phyloP scores from a whole-genome alignment of 2,329 filamentous ascomycete species.

The Colletotrichum higginsianum region DNA sequence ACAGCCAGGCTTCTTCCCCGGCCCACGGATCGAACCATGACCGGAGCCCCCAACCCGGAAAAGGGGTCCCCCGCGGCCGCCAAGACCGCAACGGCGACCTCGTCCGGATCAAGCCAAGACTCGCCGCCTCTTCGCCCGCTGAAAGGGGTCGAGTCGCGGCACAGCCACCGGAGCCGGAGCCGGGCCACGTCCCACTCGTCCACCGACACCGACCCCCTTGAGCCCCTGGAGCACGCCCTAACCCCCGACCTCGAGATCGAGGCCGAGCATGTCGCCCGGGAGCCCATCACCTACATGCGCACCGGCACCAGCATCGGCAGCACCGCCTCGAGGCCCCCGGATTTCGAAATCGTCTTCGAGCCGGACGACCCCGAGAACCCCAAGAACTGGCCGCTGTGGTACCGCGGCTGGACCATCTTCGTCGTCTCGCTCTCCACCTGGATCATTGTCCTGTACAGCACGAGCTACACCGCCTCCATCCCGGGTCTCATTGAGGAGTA shows the following conservation, averaged over 20 bases:
- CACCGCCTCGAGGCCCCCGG: conserved; percentile 62
- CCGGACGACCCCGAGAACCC: conserved; percentile 76
- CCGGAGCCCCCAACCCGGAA: conserved; percentile 30
- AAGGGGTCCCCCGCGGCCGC: conserved; percentile 29
- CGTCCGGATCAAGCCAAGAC: conserved; percentile 34
- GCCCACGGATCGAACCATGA: conserved; percentile 22
- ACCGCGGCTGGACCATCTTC: conserved; percentile 60
- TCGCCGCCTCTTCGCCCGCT: conserved; percentile 31
- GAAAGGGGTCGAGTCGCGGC: conserved; percentile 29
- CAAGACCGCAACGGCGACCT: conserved; percentile 30
- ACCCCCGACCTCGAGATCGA: conserved; percentile 56
- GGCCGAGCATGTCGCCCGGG: conserved; percentile 55
- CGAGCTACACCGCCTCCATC: conserved; percentile 82
- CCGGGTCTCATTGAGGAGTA: conserved; percentile 80
- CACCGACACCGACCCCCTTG: conserved; percentile 43
- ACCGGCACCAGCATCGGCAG: conserved; percentile 58
- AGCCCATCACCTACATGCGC: conserved; percentile 56
- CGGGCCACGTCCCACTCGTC: conserved; percentile 27
- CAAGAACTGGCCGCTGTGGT: conserved; percentile 74
- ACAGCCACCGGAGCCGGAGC: conserved; percentile 34
- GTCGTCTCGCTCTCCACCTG: conserved; percentile 63
- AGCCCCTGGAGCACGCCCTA: conserved; percentile 56
- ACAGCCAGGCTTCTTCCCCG: not conserved
- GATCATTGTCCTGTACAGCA: conserved; percentile 79
- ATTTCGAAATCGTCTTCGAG: conserved; percentile 82